Evolutionary conservation across 345 rosid genomes (phyloP).

Genomic region (Eucalyptus tenuipes): DNA sequence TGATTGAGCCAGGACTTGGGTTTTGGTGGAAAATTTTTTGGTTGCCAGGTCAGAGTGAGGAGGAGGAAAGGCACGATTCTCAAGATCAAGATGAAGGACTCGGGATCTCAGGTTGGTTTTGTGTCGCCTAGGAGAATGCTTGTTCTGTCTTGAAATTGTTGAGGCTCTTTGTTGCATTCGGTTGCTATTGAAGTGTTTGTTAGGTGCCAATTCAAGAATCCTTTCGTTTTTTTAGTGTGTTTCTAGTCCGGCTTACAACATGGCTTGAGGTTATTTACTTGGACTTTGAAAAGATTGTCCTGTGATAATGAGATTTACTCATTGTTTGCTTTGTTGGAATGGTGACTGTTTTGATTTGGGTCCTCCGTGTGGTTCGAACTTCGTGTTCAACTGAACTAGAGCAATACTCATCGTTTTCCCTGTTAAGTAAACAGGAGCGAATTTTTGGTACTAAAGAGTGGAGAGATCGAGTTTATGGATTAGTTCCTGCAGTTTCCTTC

Average conservation of each 20-base stretch:
- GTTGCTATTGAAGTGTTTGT: neutral
- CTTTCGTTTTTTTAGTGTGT: neutral
- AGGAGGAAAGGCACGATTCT: constrained; percentile 2
- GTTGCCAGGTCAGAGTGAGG: constrained; percentile 1
- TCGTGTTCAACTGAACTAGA: neutral
- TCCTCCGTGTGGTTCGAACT: neutral
- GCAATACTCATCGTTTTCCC: neutral
- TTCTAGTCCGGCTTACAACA: neutral
- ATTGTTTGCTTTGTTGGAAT: neutral
- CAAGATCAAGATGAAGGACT: constrained; percentile 17
- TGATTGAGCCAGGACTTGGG: neutral
- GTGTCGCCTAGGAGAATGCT: neutral
- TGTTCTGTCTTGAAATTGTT: neutral
- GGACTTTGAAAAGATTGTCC: neutral
- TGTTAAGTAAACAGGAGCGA: neutral
- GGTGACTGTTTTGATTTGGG: neutral
- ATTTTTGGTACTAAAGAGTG: neutral
- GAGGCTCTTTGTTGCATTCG: neutral
- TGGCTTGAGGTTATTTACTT: neutral
- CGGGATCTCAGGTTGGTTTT: constrained; percentile 4
- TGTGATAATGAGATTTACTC: neutral
- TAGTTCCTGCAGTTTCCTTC: neutral
- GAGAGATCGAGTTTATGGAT: neutral
- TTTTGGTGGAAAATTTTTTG: neutral
- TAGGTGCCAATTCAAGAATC: neutral